Conservation (phyloP, 176 grass and related monocot genomes). For the Saccharum spontaneum region DNA sequence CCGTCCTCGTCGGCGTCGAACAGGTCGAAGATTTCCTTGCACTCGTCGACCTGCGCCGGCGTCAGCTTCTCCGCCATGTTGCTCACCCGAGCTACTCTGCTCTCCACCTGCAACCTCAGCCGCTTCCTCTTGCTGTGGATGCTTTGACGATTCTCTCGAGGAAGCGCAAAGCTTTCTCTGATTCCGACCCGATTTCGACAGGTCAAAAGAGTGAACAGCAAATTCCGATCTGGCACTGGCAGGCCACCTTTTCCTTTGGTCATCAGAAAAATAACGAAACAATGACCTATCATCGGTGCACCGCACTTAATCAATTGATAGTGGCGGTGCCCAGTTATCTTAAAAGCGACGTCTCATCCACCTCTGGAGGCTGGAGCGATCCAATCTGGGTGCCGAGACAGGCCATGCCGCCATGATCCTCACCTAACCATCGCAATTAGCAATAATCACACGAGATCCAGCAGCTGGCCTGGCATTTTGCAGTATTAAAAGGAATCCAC, state of each 20-base stretch:
- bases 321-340: not conserved
- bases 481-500: not conserved
- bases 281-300: not conserved
- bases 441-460: not conserved
- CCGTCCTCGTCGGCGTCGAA: constrained; percentile 58
- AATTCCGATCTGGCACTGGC: not conserved
- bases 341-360: constrained; percentile 17
- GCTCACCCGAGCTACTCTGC: not conserved
- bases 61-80: constrained; percentile 52
- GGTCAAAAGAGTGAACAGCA: not conserved
- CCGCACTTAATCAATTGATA: not conserved
- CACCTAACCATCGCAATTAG: constrained; percentile 3
- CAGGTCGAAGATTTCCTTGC: constrained; percentile 54
- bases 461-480: not conserved
- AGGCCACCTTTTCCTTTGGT: not conserved
- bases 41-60: constrained; percentile 45
- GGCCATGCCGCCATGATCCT: not conserved
- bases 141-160: not conserved
- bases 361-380: not conserved
- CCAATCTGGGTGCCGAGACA: constrained; percentile 14
- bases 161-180: not conserved
- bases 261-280: constrained; percentile 8
- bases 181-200: not conserved
- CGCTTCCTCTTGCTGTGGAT: not conserved
- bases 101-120: not conserved